Evolutionary conservation across 108 stramenopile genomes (phyloP).

Genomic region (Stephanodiscus minutulus): DNA sequence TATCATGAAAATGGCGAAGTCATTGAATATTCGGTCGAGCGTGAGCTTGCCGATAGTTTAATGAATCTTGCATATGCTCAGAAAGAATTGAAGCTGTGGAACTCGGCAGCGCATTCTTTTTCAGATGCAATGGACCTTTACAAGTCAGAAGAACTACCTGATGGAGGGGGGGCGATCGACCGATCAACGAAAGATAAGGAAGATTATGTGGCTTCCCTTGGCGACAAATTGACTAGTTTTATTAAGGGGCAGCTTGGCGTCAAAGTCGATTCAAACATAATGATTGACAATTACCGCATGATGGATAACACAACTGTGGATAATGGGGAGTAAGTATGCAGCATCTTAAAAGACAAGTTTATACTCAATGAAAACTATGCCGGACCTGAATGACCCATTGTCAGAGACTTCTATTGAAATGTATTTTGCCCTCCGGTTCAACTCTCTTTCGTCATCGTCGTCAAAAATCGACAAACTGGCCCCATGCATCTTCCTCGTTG

Average conservation of each 20-base stretch:
- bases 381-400: background rate
- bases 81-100: background rate
- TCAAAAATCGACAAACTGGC: no score
- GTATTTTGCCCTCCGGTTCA: background rate
- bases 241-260: background rate
- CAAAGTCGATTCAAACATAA: background rate
- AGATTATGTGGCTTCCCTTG: background rate
- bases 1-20: background rate
- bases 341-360: no score
- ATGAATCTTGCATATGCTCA: background rate
- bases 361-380: no score
- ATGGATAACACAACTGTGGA: background rate
- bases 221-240: background rate
- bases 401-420: background rate
- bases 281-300: background rate
- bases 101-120: background rate
- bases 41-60: background rate
- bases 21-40: background rate
- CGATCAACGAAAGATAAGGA: background rate
- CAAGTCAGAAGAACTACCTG: background rate
- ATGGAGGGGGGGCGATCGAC: background rate
- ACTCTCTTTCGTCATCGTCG: background rate
- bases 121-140: background rate
- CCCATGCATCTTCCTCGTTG: no score
- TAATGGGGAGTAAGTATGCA: no score